A percentile compares a stretch with the other conserved stretches of the same genome.
These are phyloP conservation scores for Thymus quinquecostatus DNA, from an alignment of 257 asterid genomes.

Conservation along the genomic window DNA sequence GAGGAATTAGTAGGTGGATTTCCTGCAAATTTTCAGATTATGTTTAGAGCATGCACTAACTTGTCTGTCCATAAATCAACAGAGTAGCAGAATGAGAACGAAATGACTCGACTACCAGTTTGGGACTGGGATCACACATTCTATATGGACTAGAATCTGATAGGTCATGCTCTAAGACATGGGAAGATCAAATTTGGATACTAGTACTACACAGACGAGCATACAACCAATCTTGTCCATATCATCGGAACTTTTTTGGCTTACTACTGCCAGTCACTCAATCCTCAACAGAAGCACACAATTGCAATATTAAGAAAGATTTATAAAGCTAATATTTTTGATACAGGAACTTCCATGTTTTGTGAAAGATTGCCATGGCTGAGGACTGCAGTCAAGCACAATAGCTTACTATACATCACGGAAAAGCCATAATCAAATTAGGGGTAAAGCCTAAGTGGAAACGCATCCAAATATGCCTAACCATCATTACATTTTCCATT, in stretches of 20 bases:
- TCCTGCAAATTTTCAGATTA: constrained; percentile 33
- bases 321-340: background rate
- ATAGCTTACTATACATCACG: background rate
- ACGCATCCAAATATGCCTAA: background rate
- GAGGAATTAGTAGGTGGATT: constrained; percentile 34
- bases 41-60: constrained; percentile 12
- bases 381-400: constrained; percentile 8
- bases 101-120: background rate
- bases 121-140: background rate
- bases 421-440: constrained; percentile 6
- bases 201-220: background rate
- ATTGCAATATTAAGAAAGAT: constrained; percentile 7
- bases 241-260: background rate
- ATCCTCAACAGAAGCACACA: constrained; percentile 10
- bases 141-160: background rate
- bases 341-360: background rate
- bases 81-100: background rate
- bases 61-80: constrained; percentile 6
- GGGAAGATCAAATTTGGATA: background rate
- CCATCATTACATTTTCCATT: background rate
- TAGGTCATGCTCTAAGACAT: constrained; percentile 9
- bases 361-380: background rate
- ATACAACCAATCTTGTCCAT: background rate
- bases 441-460: background rate
- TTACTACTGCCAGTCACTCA: background rate